Conservation (phyloP, 441 rosid genomes). For the Melastoma candidum region DNA sequence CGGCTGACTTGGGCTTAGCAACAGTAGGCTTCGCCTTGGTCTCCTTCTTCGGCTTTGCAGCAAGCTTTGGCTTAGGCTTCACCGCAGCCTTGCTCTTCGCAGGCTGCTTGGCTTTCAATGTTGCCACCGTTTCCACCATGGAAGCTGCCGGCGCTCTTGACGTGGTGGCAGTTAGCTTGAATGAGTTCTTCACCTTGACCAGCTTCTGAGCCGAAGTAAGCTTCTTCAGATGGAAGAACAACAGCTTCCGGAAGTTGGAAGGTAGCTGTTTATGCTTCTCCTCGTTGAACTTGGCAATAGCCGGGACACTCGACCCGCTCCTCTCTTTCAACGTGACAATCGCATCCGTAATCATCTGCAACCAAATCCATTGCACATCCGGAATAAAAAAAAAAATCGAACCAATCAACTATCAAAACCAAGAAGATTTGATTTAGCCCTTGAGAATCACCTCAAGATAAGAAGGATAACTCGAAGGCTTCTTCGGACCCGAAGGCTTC, state of each 20-base stretch:
- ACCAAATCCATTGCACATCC: background rate
- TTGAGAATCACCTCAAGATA: slow-evolving; percentile 23
- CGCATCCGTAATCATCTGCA: slow-evolving; percentile 77
- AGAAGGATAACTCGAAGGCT: slow-evolving; percentile 23
- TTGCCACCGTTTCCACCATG: background rate
- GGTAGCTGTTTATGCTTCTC: slow-evolving; percentile 75
- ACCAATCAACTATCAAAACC: too few species aligned
- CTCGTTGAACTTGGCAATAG: slow-evolving; percentile 70
- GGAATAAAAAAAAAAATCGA: background rate
- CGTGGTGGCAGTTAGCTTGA: background rate
- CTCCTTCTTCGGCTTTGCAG: slow-evolving; percentile 27
- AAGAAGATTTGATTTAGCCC: too few species aligned
- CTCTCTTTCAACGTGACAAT: slow-evolving; percentile 69
- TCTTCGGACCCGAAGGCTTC: slow-evolving; percentile 42
- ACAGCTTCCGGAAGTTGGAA: slow-evolving; percentile 48
- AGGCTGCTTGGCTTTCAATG: slow-evolving; percentile 21
- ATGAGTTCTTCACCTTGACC: slow-evolving; percentile 56
- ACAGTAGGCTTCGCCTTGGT: slow-evolving; percentile 20
- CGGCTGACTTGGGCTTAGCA: too few species aligned
- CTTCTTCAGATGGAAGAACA: slow-evolving; percentile 55
- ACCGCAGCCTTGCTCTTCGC: background rate
- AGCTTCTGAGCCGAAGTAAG: slow-evolving; percentile 61
- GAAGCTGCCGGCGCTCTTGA: too few species aligned
- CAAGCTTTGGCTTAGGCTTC: slow-evolving; percentile 24
- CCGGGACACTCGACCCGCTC: slow-evolving; percentile 85